Percentiles rank a stretch among this genome's conserved stretches.
phyloP scores from a whole-genome alignment of 139 green algal species.

The Chlamydomonas sphaeroides region DNA sequence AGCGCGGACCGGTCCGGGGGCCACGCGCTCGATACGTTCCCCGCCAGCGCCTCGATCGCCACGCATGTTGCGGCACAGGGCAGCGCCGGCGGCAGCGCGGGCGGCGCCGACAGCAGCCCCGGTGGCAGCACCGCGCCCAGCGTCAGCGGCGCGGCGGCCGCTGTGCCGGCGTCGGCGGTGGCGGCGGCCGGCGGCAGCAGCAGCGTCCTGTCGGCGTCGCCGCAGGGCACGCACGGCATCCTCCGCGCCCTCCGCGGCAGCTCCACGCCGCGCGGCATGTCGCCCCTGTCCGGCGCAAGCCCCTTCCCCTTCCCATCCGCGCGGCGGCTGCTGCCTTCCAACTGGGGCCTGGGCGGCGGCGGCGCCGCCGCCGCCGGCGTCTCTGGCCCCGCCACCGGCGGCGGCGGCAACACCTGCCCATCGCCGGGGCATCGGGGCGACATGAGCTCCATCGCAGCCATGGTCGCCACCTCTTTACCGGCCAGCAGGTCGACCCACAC shows the following conservation, averaged over 20 bases:
- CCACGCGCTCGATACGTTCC: no score
- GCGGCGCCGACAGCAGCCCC: neutral
- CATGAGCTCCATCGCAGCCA: neutral
- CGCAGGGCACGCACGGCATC: neutral
- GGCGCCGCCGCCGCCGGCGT: no score
- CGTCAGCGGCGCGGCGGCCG: neutral
- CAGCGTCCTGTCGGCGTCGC: no score
- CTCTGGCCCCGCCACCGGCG: neutral
- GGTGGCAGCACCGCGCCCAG: neutral
- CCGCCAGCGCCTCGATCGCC: no score
- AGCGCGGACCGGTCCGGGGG: neutral
- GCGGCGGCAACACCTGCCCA: no score
- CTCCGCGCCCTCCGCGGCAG: neutral
- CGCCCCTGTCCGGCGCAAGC: neutral
- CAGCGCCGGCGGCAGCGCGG: neutral
- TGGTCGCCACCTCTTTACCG: slow-evolving; percentile 18
- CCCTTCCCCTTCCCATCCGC: neutral
- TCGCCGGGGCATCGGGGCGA: neutral
- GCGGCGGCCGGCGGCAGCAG: no score
- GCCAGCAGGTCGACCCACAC: neutral
- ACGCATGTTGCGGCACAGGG: neutral
- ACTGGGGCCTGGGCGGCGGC: no score
- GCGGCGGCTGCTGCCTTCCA: neutral
- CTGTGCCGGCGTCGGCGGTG: no score
- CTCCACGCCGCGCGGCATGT: neutral